Evolutionary conservation across 495 filamentous ascomycete species (phyloP), one percentile per base, ranked within the genome.

Genomic region (Durotheca rogersii): DNA sequence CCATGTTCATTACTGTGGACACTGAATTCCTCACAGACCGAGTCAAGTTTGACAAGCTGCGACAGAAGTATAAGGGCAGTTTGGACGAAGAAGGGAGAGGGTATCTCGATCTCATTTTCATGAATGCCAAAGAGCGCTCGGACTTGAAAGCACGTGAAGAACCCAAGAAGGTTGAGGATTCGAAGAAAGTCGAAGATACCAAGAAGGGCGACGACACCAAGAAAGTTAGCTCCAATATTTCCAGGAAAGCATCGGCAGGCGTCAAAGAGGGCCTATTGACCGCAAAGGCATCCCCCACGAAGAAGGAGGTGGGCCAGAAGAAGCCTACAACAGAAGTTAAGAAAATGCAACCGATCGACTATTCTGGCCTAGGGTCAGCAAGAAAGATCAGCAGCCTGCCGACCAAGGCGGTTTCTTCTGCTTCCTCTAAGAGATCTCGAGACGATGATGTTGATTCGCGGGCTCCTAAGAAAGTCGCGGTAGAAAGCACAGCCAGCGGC

Each of bases 21-120:
- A 35, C 43, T 6, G 53, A 49, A 2, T 42, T 50, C 9, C 47
- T 60, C 11, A 42, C 88, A 15, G 75, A 81, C 41, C 83, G 79
- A 47, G 81, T 82, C 14, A 91, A 90, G 55, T 71, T 93, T 30
- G 73, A 80, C 20, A 83, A 81, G 43, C 65, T 86, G 9, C 66
- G 83, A 2, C 77, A 79, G 3, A 79, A 81, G 38, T 81, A 87
- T 34, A 69, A 77, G 17, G 87, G 86, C 62, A 81, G 81, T 47
- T 85, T 87, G 3, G 82, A 84, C 43, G 77, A 78, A 3, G 71
- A 81, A 27, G 79, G 77, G 3, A 85, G 83, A 9, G 61, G 54
- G 6, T 58, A 73, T 44, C 63, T 77, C 3, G 30, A 60, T 6
- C 49, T 34, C 2, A 67, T 77, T 32, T 57, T 66, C 19, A 81